Evolutionary conservation across 2,329 filamentous ascomycete species (phyloP), one percentile per base, ranked within the genome.

Genomic region (Aureobasidium sp.): DNA sequence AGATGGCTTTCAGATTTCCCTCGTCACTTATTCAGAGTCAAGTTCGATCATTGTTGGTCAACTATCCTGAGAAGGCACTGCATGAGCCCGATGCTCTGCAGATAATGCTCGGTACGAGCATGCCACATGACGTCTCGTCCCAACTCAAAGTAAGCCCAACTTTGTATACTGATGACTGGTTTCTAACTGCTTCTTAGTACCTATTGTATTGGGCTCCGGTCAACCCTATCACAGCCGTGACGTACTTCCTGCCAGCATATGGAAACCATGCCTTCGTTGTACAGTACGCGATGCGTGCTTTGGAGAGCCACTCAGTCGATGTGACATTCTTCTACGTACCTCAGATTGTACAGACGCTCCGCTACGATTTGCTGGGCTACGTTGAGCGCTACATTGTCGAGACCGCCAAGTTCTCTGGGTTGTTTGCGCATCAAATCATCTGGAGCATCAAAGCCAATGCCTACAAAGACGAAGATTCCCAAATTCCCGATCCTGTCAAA

Each of bases 361-460:
- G 94, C 60, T 97, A 97, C 69, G 94, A 99, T 79, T 84, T 83
- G 13, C 80, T 99, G 27, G 94, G 94, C 62, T 99, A 99, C 71
- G 92, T 97, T 2, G 91, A 97, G 75, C 85, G 93, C 48, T 99
- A 97, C 71, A 97, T 99, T 61, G 82, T 97, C 17, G 94, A 99
- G 77, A 97, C 95, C 0, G 94, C 92, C 1, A 93, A 95, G 69
- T 92, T 96, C 71, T 97, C 94, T n/a, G 94, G 97, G 74, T 79
- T 97, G 9, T 99, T 99, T 75, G 93, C 95, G 2, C 95, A 99
- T 74, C 94, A 99, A 70, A 97, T 99, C 67, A 99, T 99, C 72
- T 99, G 95, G 94, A 99, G 99, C 73, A 99, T 99, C 88, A 99
- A 97, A 74, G 94, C 94, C 36, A 99, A 99, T 74, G 90, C 92